These are phyloP conservation scores for Stygiomarasmius scandens DNA, from an alignment of 1,284 basidiomycete species.

Conservation along the genomic window DNA sequence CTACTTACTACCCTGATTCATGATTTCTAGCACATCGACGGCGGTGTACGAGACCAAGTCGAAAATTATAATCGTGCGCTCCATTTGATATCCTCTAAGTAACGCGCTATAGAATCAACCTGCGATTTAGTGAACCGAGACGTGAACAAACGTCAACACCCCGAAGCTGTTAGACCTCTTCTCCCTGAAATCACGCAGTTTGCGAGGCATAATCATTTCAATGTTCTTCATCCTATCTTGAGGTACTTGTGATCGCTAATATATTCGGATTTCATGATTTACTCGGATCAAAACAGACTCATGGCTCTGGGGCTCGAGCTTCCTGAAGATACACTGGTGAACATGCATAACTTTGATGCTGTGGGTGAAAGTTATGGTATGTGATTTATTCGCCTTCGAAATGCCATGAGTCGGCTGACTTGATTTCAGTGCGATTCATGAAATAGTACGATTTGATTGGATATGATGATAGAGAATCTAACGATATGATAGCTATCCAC, in stretches of 20 bases:
- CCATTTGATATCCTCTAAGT: neutral
- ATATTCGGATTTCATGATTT: no score
- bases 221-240: constrained; percentile 52
- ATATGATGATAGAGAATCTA: neutral
- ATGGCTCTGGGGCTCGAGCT: constrained; percentile 61
- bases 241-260: no score
- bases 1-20: neutral
- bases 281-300: constrained; percentile 34
- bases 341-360: constrained; percentile 50
- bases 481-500: constrained; percentile 36
- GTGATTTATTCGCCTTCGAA: constrained; percentile 7
- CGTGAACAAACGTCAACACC: constrained; percentile 46
- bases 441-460: constrained; percentile 45
- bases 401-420: neutral
- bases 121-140: constrained; percentile 46
- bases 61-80: constrained; percentile 58
- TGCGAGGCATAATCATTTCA: constrained; percentile 51
- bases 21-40: constrained; percentile 47
- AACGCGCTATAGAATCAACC: neutral
- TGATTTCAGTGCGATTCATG: constrained; percentile 51
- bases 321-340: constrained; percentile 54
- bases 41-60: constrained; percentile 58
- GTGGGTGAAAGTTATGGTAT: constrained; percentile 48
- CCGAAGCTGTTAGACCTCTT: constrained; percentile 52
- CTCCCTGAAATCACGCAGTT: constrained; percentile 62